phyloP scores from a whole-genome alignment of 2,329 filamentous ascomycete species.

The Ascochyta lentis region DNA sequence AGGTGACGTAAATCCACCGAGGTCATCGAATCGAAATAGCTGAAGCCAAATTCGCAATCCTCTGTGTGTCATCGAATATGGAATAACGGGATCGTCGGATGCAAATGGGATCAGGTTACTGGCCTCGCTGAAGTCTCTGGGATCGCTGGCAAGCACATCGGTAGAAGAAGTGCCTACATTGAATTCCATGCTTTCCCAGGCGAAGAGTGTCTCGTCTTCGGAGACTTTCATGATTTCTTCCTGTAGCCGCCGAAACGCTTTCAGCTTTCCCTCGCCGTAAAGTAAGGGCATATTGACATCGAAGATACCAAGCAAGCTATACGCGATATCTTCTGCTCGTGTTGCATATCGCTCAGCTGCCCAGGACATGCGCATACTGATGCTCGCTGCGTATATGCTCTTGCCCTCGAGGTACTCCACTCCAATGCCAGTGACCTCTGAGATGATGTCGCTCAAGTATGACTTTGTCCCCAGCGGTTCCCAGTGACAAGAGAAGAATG shows the following conservation, averaged over 20 bases:
- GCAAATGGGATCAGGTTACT: slow-evolving; percentile 13
- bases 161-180: background rate
- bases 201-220: slow-evolving; percentile 28
- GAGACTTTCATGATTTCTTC: slow-evolving; percentile 35
- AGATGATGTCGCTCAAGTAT: background rate
- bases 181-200: slow-evolving; percentile 19
- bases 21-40: background rate
- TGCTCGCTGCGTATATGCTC: slow-evolving; percentile 12
- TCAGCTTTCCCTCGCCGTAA: slow-evolving; percentile 26
- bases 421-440: slow-evolving; percentile 10
- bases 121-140: slow-evolving; percentile 18
- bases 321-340: slow-evolving; percentile 30
- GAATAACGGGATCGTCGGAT: slow-evolving; percentile 13
- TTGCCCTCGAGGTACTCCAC: slow-evolving; percentile 9
- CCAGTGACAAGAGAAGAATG: slow-evolving; percentile 21
- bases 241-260: slow-evolving; percentile 25
- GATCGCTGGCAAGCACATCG: slow-evolving; percentile 19
- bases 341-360: slow-evolving; percentile 24
- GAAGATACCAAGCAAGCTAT: slow-evolving; percentile 30
- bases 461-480: slow-evolving; percentile 9
- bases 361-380: slow-evolving; percentile 33
- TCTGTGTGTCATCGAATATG: slow-evolving; percentile 22
- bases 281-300: slow-evolving; percentile 27
- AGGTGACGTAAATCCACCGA: too few relatives aligned
- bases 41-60: slow-evolving; percentile 21